Evolutionary conservation across 495 filamentous ascomycete genomes (phyloP).

Genomic region (Amorphotheca resinae): DNA sequence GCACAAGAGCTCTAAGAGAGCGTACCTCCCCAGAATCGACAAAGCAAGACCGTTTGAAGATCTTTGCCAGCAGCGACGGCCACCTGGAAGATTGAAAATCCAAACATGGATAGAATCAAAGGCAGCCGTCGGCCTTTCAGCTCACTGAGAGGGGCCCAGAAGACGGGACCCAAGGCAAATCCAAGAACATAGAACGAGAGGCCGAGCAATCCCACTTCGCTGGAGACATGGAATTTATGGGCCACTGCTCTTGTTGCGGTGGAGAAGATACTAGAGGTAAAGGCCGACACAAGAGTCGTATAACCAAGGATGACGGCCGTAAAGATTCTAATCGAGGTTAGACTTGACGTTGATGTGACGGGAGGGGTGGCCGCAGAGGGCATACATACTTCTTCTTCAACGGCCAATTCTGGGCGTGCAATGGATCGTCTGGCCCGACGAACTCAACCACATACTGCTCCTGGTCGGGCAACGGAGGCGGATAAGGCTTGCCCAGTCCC

Average conservation of each 20-base stretch:
- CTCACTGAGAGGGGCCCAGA: conserved; percentile 68
- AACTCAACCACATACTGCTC: conserved; percentile 89
- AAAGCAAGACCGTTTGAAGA: conserved; percentile 69
- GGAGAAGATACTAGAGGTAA: conserved; percentile 59
- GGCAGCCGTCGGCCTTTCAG: conserved; percentile 63
- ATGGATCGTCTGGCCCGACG: conserved; percentile 61
- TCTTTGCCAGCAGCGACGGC: conserved; percentile 64
- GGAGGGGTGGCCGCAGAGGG: too few species aligned
- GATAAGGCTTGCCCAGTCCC: conserved; percentile 69
- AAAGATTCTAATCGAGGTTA: conserved; percentile 45
- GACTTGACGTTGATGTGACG: too few species aligned
- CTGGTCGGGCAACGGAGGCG: conserved; percentile 53
- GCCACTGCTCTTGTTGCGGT: conserved; percentile 43
- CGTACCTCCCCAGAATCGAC: conserved; percentile 66
- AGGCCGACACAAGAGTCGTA: conserved; percentile 63
- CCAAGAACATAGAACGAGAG: conserved; percentile 59
- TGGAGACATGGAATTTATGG: conserved; percentile 38
- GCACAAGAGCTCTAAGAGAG: not conserved
- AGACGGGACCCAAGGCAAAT: conserved; percentile 52
- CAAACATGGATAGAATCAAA: conserved; percentile 60
- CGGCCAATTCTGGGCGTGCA: conserved; percentile 78
- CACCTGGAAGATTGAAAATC: conserved; percentile 65
- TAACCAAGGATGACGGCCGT: conserved; percentile 65
- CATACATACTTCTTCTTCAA: conserved; percentile 62
- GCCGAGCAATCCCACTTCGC: conserved; percentile 52